A percentile compares a stretch with the other conserved stretches of the same genome.
Evolutionary conservation across 179 eudicot species (phyloP).

Genomic region (Camellia oleifera): DNA sequence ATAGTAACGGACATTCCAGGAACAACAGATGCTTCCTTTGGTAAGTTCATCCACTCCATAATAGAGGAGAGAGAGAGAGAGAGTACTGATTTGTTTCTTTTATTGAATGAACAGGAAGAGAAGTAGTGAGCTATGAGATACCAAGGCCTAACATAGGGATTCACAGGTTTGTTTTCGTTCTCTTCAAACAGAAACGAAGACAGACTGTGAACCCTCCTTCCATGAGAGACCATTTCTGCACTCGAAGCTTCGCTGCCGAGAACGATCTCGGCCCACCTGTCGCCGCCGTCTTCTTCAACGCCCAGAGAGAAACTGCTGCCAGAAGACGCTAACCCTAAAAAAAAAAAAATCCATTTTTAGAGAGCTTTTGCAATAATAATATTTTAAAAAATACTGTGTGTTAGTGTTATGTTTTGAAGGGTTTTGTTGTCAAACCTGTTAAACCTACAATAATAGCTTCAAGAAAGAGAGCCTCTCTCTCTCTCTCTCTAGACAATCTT

Average conservation of each 20-base stretch:
- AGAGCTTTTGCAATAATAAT: too few species aligned
- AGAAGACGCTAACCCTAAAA: slow-evolving; percentile 50
- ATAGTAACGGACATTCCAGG: slow-evolving; percentile 94
- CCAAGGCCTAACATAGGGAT: slow-evolving; percentile 91
- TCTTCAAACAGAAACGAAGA: slow-evolving; percentile 62
- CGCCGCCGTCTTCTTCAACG: slow-evolving; percentile 75
- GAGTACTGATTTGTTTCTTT: neutral
- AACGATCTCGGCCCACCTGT: slow-evolving; percentile 78
- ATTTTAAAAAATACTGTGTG: neutral
- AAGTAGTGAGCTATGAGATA: slow-evolving; percentile 63
- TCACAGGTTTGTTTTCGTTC: slow-evolving; percentile 67
- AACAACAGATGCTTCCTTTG: slow-evolving; percentile 69
- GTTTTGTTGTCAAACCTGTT: neutral
- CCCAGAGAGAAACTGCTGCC: slow-evolving; percentile 88
- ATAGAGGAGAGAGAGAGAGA: too few species aligned
- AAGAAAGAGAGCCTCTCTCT: neutral
- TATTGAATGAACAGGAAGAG: slow-evolving; percentile 40
- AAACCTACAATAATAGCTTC: slow-evolving; percentile 4
- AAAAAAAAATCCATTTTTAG: too few species aligned
- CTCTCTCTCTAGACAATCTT: neutral
- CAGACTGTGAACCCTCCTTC: slow-evolving; percentile 46
- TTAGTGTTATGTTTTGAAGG: neutral
- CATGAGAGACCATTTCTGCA: slow-evolving; percentile 61
- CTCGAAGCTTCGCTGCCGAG: slow-evolving; percentile 54
- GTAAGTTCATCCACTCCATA: slow-evolving; percentile 22